These are phyloP conservation scores for Fraxinus velutina DNA, from an alignment of 305 asterid species.

Conservation along the genomic window DNA sequence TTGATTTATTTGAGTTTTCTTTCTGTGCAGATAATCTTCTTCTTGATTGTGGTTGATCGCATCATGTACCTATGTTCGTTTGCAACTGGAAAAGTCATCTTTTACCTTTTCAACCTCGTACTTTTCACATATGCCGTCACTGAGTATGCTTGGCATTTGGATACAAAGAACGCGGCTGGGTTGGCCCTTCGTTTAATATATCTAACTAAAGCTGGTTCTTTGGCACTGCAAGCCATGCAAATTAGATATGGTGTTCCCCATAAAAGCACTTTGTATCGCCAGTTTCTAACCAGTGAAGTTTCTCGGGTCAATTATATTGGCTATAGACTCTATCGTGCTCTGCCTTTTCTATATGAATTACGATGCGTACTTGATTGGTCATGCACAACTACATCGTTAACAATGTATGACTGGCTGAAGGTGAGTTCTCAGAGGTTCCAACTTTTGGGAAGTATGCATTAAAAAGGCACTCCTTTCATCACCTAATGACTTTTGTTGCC, in stretches of 20 bases:
- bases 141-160: constrained; percentile 86
- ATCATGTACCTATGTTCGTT: constrained; percentile 84
- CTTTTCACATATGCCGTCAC: constrained; percentile 74
- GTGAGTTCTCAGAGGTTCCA: constrained; percentile 39
- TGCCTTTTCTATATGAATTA: constrained; percentile 90
- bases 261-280: constrained; percentile 90
- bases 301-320: constrained; percentile 78
- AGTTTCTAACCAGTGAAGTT: constrained; percentile 89
- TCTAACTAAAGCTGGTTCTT: constrained; percentile 83
- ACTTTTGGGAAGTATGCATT: background rate
- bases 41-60: constrained; percentile 93
- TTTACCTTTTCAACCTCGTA: constrained; percentile 79
- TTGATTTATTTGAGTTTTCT: constrained; percentile 25
- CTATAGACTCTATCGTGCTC: constrained; percentile 91
- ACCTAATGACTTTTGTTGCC: background rate
- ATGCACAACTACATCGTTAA: constrained; percentile 85
- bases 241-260: constrained; percentile 86
- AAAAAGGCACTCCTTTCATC: background rate
- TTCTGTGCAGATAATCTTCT: constrained; percentile 75
- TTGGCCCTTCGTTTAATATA: constrained; percentile 87
- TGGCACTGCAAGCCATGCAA: constrained; percentile 90
- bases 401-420: constrained; percentile 99
- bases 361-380: constrained; percentile 99
- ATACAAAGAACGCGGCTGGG: constrained; percentile 72
- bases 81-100: constrained; percentile 86